Conservation (phyloP, 352 stramenopile genomes). For the Pythium diclinum region DNA sequence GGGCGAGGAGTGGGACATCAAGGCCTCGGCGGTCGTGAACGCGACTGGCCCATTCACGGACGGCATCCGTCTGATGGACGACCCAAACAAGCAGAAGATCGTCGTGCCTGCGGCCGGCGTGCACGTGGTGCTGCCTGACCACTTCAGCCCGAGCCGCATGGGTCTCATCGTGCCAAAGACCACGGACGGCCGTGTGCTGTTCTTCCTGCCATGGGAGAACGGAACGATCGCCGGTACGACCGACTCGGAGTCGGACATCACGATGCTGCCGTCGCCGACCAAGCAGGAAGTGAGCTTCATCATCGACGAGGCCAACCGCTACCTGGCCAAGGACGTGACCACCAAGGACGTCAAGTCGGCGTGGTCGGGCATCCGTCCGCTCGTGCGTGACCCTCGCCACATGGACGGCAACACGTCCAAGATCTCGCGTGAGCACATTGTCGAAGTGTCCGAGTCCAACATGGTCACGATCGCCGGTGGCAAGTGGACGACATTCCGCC, state of each 20-base stretch:
- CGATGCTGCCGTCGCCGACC: constrained; percentile 91
- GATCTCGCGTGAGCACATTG: constrained; percentile 93
- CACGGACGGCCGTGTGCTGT: constrained; percentile 90
- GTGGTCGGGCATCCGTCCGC: constrained; percentile 94
- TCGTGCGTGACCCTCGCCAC: constrained; percentile 90
- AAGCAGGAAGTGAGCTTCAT: constrained; percentile 94
- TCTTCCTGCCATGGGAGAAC: constrained; percentile 96
- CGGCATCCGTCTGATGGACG: constrained; percentile 89
- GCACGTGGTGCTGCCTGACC: constrained; percentile 93
- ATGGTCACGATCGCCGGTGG: constrained; percentile 94
- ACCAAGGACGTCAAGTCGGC: constrained; percentile 92
- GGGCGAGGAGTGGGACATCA: constrained; percentile 88
- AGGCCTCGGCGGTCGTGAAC: constrained; percentile 91
- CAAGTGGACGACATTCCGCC: constrained; percentile 97
- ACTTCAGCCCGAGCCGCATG: constrained; percentile 94
- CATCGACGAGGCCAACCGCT: constrained; percentile 91
- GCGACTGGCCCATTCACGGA: constrained; percentile 94
- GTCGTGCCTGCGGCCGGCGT: constrained; percentile 93
- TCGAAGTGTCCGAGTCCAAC: constrained; percentile 88
- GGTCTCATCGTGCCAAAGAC: constrained; percentile 96
- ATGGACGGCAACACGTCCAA: constrained; percentile 75
- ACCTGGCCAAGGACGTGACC: constrained; percentile 88
- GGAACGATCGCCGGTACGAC: constrained; percentile 92
- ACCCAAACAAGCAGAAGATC: constrained; percentile 86
- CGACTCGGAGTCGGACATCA: constrained; percentile 92